phyloP scores from a whole-genome alignment of 768 basidiomycete species.

The Lepiota brunneoincarnata region DNA sequence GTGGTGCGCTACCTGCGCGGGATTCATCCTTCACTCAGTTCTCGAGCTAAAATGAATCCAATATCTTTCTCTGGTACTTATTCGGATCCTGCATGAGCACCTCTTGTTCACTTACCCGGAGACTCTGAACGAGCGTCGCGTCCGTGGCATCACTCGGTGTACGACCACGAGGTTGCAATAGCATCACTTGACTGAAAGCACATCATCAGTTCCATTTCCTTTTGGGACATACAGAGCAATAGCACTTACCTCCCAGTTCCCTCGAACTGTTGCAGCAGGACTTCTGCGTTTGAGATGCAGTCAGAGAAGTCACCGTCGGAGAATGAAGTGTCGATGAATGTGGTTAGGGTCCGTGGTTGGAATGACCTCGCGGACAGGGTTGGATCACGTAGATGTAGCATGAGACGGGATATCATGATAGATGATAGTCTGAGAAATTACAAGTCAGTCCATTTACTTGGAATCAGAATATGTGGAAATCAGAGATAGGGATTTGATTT shows the following conservation, averaged over 20 bases:
- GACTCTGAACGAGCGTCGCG: background rate
- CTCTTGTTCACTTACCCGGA: background rate
- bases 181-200: background rate
- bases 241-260: constrained; percentile 4
- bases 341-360: background rate
- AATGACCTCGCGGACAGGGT: constrained; percentile 12
- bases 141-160: constrained; percentile 1
- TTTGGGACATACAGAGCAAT: too few species aligned
- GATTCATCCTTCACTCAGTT: background rate
- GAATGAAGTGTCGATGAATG: background rate
- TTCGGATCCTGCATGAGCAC: background rate
- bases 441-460: background rate
- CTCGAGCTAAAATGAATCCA: background rate
- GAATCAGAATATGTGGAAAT: background rate
- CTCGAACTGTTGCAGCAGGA: background rate
- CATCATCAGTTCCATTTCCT: background rate
- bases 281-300: constrained; percentile 3
- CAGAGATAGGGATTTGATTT: background rate
- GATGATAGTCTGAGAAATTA: constrained; percentile 23
- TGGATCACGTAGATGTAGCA: constrained; percentile 30
- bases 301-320: background rate
- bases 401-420: constrained; percentile 29
- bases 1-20: background rate
- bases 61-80: constrained; percentile 6
- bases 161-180: background rate